Evolutionary conservation across 306 rosid species (phyloP).

Genomic region (Cicer judaicum): DNA sequence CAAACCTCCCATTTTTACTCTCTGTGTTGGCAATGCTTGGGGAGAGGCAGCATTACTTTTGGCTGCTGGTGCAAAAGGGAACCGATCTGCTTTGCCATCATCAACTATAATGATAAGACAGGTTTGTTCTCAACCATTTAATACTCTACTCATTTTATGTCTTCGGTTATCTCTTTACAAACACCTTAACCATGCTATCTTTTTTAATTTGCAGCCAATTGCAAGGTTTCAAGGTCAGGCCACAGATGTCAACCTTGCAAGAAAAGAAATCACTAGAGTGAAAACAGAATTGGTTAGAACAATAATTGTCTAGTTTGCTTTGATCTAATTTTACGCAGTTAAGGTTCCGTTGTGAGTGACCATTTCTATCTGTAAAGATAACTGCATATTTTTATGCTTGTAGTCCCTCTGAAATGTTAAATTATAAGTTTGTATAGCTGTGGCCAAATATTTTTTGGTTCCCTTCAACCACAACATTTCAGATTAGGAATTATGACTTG

Average conservation of each 20-base stretch:
- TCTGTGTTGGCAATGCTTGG: slow-evolving; percentile 98
- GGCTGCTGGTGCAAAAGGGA: slow-evolving; percentile 95
- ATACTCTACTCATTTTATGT: slow-evolving; percentile 3
- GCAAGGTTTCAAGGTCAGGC: slow-evolving; percentile 98
- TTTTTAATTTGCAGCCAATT: slow-evolving; percentile 75
- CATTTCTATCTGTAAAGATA: slow-evolving; percentile 34
- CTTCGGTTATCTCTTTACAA: slow-evolving; percentile 8
- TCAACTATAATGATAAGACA: slow-evolving; percentile 95
- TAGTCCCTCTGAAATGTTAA: slow-evolving; percentile 27
- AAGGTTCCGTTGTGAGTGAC: slow-evolving; percentile 16
- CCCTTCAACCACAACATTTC: slow-evolving; percentile 30
- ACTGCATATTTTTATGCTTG: slow-evolving; percentile 1
- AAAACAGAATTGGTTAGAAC: slow-evolving; percentile 80
- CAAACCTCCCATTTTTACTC: slow-evolving; percentile 90
- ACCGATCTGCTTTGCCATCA: slow-evolving; percentile 95
- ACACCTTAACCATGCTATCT: slow-evolving; percentile 25
- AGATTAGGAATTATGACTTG: slow-evolving; percentile 35
- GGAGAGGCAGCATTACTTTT: slow-evolving; percentile 99
- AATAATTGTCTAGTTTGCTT: slow-evolving; percentile 34
- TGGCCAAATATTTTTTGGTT: slow-evolving; percentile 37
- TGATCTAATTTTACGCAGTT: slow-evolving; percentile 1
- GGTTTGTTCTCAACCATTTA: slow-evolving; percentile 54
- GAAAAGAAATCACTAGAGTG: slow-evolving; percentile 77
- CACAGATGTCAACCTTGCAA: slow-evolving; percentile 77
- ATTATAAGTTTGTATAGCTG: slow-evolving; percentile 21